Evolutionary conservation across 768 basidiomycete genomes (phyloP).

Genomic region (Phanerochaete carnosa): DNA sequence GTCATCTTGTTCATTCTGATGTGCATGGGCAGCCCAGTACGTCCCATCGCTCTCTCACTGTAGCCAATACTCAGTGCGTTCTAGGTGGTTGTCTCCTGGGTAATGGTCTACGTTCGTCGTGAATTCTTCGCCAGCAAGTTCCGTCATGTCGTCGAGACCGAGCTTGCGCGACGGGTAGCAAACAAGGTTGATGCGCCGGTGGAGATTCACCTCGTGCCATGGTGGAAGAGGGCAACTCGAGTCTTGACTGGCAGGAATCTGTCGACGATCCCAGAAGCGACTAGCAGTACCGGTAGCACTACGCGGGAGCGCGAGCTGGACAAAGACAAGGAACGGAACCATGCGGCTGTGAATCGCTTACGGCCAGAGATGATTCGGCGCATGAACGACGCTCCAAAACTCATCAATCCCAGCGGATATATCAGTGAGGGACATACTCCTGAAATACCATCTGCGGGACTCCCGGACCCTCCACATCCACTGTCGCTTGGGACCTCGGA

Average conservation of each 20-base stretch:
- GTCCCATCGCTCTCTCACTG: constrained; percentile 26
- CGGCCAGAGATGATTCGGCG: constrained; percentile 76
- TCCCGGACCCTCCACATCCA: neutral
- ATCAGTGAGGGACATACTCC: constrained; percentile 44
- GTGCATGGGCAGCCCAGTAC: constrained; percentile 71
- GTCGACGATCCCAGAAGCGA: neutral
- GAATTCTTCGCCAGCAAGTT: constrained; percentile 72
- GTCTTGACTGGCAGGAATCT: neutral
- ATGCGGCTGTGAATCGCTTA: constrained; percentile 25
- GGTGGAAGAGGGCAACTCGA: constrained; percentile 17
- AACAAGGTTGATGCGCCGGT: constrained; percentile 14
- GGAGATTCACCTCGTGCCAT: constrained; percentile 20
- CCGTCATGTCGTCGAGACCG: constrained; percentile 48
- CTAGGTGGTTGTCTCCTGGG: constrained; percentile 79
- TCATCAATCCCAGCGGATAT: constrained; percentile 73
- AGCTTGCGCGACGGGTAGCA: constrained; percentile 27
- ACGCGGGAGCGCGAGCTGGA: neutral
- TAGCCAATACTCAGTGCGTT: neutral
- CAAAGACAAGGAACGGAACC: constrained; percentile 3
- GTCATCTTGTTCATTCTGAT: constrained; percentile 71
- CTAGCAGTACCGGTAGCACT: neutral
- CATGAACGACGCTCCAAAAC: constrained; percentile 64
- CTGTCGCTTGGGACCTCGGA: neutral
- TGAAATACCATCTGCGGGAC: neutral
- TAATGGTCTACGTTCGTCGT: constrained; percentile 78